Base-by-base conservation (phyloP, 2,329 filamentous ascomycete species). In the Dactylellina parvicollis region DNA sequence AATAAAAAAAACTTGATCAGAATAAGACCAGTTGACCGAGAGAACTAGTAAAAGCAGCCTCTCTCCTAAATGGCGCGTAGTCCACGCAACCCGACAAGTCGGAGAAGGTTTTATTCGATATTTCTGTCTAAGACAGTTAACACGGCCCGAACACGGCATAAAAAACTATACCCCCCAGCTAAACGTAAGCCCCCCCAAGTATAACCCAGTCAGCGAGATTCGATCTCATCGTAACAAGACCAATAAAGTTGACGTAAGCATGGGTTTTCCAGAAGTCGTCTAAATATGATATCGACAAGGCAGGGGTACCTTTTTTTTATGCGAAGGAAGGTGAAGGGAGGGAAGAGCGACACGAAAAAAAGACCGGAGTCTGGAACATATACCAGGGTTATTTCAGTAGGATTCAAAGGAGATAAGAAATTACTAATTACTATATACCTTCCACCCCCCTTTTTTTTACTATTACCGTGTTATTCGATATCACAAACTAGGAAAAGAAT, bases 61-160 rank as follows among this genome's bases (percentile, higher is more conserved):
- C 20, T 4, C 3, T 9, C 42, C 7, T 16, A 7, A 16, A 42
- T 42, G 38, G 38, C 38, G 38, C 38, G 38, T 42, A 42, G 16
- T n/a, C n/a, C n/a, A n/a, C n/a, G n/a, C n/a, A n/a, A n/a, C n/a
- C n/a, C n/a, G n/a, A n/a, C n/a, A n/a, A n/a, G n/a, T n/a, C n/a
- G n/a, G n/a, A n/a, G n/a, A n/a, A n/a, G n/a, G n/a, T n/a, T n/a
- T n/a, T n/a, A n/a, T n/a, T n/a, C n/a, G 3, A 7, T 16, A 14
- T 28, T 2, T 1, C 3, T 56, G 34, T 67, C 62, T 67, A 59
- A 67, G 62, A 67, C 62, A 67, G 62, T n/a, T n/a, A n/a, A 67
- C 62, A 67, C 62, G 62, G 62, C 42, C 62, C 62, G 62, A n/a
- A 59, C 62, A 59, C 62, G 54, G 62, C 52, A 66, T 52, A 46